phyloP scores from a whole-genome alignment of 768 basidiomycete species.

The Lactifluus piperatus region DNA sequence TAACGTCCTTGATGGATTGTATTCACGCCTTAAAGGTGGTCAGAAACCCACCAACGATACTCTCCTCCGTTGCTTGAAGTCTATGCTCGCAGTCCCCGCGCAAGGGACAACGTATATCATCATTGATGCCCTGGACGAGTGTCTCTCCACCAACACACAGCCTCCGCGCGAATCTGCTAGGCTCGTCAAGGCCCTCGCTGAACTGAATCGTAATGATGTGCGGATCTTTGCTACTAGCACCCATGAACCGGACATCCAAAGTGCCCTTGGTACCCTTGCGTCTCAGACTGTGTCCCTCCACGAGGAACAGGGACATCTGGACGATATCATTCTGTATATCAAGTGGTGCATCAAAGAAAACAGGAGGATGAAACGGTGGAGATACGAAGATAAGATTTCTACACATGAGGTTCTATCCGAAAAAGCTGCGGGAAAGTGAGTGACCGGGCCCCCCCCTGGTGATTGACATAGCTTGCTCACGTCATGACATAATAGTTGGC shows the following conservation, averaged over 20 bases:
- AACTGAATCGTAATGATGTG: neutral
- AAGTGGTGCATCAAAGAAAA: slow-evolving; percentile 13
- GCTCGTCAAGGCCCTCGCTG: slow-evolving; percentile 7
- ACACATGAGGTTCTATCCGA: slow-evolving; percentile 9
- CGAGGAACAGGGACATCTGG: neutral
- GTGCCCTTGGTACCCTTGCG: neutral
- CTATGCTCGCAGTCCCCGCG: slow-evolving; percentile 1
- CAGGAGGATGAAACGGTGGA: slow-evolving; percentile 20
- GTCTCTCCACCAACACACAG: slow-evolving; percentile 7
- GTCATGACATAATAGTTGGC: slow-evolving; percentile 19
- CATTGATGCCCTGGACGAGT: slow-evolving; percentile 24
- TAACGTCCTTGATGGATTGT: neutral
- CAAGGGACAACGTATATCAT: slow-evolving; percentile 18
- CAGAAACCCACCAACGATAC: neutral
- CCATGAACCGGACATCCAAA: neutral
- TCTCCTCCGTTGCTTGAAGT: slow-evolving; percentile 14
- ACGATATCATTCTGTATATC: slow-evolving; percentile 6
- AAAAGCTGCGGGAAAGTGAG: slow-evolving; percentile 10
- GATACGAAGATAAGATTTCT: slow-evolving; percentile 1
- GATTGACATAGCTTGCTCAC: neutral
- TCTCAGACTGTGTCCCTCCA: slow-evolving; percentile 5
- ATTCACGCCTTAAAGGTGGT: neutral
- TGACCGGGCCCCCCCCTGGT: neutral
- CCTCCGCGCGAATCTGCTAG: neutral
- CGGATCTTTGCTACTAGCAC: slow-evolving; percentile 7